Percentiles rank a stretch among this genome's conserved stretches.
Evolutionary conservation across 306 rosid species (phyloP).

Genomic region (Delonix regia): DNA sequence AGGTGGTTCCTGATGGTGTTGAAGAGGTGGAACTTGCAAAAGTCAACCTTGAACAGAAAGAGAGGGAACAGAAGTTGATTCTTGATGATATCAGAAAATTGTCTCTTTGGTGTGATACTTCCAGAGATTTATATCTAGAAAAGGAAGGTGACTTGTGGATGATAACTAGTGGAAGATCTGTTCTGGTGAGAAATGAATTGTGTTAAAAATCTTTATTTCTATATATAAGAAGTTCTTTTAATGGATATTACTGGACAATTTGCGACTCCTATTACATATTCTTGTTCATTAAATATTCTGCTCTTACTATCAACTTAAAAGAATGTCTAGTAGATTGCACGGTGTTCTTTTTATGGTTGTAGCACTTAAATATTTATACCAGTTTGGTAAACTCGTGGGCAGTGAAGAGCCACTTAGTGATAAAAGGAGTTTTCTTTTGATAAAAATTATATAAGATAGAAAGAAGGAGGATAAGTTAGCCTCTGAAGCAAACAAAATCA

Average conservation of each 20-base stretch:
- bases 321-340: conserved; percentile 18
- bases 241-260: conserved; percentile 27
- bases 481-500: not conserved
- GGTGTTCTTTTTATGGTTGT: conserved; percentile 28
- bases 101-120: conserved; percentile 65
- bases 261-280: conserved; percentile 27
- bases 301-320: not conserved
- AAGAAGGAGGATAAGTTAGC: conserved; percentile 20
- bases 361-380: conserved; percentile 13
- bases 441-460: conserved; percentile 7
- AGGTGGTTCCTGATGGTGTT: conserved; percentile 98
- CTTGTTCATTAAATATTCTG: conserved; percentile 27
- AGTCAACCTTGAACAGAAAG: conserved; percentile 80
- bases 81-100: conserved; percentile 81
- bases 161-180: conserved; percentile 74
- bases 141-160: conserved; percentile 93
- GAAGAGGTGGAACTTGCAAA: conserved; percentile 98
- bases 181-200: conserved; percentile 70
- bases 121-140: conserved; percentile 62
- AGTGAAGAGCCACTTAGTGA: not conserved
- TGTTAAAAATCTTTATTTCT: conserved; percentile 7
- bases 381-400: conserved; percentile 2
- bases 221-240: not conserved
- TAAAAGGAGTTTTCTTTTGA: not conserved
- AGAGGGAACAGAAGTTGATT: conserved; percentile 83